Evolutionary conservation across 345 rosid genomes (phyloP), one percentile per base, ranked within the genome.

Genomic region (Kandelia obovata): DNA sequence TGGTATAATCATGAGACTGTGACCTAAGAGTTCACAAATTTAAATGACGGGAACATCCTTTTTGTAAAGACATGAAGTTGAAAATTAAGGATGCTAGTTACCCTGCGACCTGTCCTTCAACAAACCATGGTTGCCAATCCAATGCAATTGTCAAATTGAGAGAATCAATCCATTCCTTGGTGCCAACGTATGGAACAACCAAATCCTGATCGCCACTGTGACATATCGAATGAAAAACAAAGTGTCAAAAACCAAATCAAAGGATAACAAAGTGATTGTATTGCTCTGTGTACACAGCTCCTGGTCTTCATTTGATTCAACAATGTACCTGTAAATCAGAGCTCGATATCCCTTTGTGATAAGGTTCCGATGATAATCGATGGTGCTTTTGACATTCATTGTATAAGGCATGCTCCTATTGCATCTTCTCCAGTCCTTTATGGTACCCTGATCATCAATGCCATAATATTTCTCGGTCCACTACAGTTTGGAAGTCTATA

Each of bases 91-190:
- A 9, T 0, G 25, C 73, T 52, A 9, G 10, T 37, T 37, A 80
- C 84, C 87, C 83, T 5, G 80, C 81, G 21, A 79, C 73, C 73
- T 83, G 83, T 9, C 82, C 86, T 0, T 73, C 71, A 31, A 79
- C 78, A 25, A 72, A 64, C 86, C 86, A 83, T 30, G 86, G 86
- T 13, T 62, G 55, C 86, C 83, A 83, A 7, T 15, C 52, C 16
- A 5, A 25, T 3, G 17, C 30, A 56, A 75, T 27, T 15, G 75
- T 60, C 70, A 79, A 68, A 53, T 80, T 80, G 1, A 77, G 53
- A 0, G 61, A 61, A 11, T 70, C 59, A 0, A 83, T 73, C 83
- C 86, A 77, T 10, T 25, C 34, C 20, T 28, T 20, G 1, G 83
- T 83, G 13, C 80, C 82, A 55, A 80, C 66, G 5, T 70, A 62